phyloP scores from a whole-genome alignment of 345 rosid genomes.

The Brassica incana region DNA sequence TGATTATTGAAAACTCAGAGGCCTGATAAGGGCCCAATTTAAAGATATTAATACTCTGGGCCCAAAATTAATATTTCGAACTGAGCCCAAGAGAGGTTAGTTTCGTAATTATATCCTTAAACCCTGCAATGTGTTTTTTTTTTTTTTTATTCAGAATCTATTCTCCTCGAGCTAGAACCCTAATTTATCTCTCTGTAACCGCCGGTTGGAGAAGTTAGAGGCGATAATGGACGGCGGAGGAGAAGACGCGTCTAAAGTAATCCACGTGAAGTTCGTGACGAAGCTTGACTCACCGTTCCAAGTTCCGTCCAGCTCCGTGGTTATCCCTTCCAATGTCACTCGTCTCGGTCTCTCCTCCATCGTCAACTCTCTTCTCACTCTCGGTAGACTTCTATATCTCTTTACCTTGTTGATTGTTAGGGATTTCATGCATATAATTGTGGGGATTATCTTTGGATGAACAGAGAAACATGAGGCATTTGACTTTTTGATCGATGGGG shows the following conservation, averaged over 20 bases:
- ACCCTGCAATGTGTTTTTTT: conserved; percentile 15
- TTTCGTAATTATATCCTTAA: conserved; percentile 16
- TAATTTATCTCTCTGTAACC: conserved; percentile 26
- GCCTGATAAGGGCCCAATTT: not conserved
- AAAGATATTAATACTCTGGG: not conserved
- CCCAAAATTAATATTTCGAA: not conserved
- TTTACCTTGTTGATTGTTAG: not conserved
- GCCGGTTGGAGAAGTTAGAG: conserved; percentile 14
- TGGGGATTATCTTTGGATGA: not conserved
- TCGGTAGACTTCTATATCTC: conserved; percentile 40
- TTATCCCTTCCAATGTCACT: conserved; percentile 81
- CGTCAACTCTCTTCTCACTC: conserved; percentile 60
- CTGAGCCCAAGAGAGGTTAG: not conserved
- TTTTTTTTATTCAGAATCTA: not conserved
- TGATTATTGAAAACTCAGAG: not conserved
- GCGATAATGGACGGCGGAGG: conserved; percentile 46
- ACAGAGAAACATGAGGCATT: conserved; percentile 77
- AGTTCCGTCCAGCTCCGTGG: conserved; percentile 58
- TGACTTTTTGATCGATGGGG: conserved; percentile 91
- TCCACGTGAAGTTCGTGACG: conserved; percentile 84
- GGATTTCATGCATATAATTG: not conserved
- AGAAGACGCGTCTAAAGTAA: conserved; percentile 46
- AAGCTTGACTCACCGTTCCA: conserved; percentile 63
- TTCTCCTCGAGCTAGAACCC: conserved; percentile 26
- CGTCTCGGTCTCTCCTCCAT: conserved; percentile 85